These are phyloP conservation scores for Saccharum officinarum DNA, from an alignment of 176 grass and related monocot species.

Conservation along the genomic window DNA sequence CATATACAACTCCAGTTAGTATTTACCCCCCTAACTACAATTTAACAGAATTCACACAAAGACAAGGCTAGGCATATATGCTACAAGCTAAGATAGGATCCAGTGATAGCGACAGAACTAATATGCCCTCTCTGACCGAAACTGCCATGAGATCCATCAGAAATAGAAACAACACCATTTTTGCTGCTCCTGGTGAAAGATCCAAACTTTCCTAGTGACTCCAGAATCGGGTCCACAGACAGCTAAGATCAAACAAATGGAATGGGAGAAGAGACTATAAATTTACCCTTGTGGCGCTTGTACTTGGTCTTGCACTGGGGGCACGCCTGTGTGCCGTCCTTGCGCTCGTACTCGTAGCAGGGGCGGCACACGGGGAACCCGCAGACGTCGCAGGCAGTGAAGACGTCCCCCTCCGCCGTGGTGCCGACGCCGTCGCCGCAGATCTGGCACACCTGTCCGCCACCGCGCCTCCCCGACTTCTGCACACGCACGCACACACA, in stretches of 20 bases:
- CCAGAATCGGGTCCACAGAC: background rate
- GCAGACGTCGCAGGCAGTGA: constrained; percentile 90
- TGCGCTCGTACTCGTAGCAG: constrained; percentile 99
- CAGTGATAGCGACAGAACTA: background rate
- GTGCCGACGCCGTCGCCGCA: constrained; percentile 89
- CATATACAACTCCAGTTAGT: background rate
- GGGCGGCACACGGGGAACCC: constrained; percentile 88
- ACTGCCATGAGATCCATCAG: constrained; percentile 14
- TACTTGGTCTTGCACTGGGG: constrained; percentile 99
- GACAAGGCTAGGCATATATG: background rate
- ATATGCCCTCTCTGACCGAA: background rate
- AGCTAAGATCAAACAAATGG: background rate
- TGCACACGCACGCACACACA: constrained; percentile 28
- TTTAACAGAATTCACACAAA: constrained; percentile 9
- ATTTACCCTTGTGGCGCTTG: constrained; percentile 97
- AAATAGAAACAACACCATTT: background rate
- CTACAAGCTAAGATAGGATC: background rate
- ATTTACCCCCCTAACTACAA: background rate
- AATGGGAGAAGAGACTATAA: background rate
- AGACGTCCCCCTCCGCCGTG: constrained; percentile 87
- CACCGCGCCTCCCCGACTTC: constrained; percentile 69
- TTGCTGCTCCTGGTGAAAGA: constrained; percentile 15
- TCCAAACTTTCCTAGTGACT: constrained; percentile 7
- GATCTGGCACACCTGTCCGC: constrained; percentile 96
- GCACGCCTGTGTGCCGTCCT: constrained; percentile 88